Percentiles rank a stretch among this genome's conserved stretches.
phyloP scores from a whole-genome alignment of 257 asterid species.

The Eustoma russellianum region DNA sequence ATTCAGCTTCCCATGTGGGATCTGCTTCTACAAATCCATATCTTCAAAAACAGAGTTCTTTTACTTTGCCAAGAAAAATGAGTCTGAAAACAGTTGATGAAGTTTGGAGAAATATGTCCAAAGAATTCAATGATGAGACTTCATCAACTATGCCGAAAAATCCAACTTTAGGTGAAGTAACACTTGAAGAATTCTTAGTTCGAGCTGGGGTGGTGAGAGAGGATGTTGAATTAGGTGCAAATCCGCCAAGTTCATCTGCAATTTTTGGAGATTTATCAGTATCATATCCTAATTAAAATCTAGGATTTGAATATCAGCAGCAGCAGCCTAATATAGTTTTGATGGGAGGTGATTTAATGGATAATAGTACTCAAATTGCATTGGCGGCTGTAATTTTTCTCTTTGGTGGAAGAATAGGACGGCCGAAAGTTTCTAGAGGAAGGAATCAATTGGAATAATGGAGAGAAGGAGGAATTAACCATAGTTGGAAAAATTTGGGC shows the following conservation, averaged over 20 bases:
- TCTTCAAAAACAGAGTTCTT: constrained; percentile 79
- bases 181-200: constrained; percentile 80
- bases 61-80: constrained; percentile 72
- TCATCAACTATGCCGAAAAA: constrained; percentile 47
- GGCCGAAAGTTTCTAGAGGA: too few relatives aligned
- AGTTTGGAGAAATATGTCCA: constrained; percentile 83
- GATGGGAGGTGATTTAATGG: constrained; percentile 28
- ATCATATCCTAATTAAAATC: constrained; percentile 16
- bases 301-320: constrained; percentile 34
- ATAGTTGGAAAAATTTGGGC: too few relatives aligned
- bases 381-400: too few relatives aligned
- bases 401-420: too few relatives aligned
- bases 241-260: constrained; percentile 22
- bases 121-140: constrained; percentile 30
- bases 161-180: constrained; percentile 69
- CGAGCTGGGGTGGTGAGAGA: constrained; percentile 88
- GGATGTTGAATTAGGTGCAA: constrained; percentile 45
- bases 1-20: constrained; percentile 17
- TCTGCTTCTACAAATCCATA: constrained; percentile 27
- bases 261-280: constrained; percentile 35
- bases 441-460: too few relatives aligned
- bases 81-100: constrained; percentile 94
- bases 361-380: constrained; percentile 27
- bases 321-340: constrained; percentile 32
- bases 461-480: too few relatives aligned